These are phyloP conservation scores for Otatea glauca DNA, from an alignment of 176 grass and related monocot genomes.

Conservation along the genomic window DNA sequence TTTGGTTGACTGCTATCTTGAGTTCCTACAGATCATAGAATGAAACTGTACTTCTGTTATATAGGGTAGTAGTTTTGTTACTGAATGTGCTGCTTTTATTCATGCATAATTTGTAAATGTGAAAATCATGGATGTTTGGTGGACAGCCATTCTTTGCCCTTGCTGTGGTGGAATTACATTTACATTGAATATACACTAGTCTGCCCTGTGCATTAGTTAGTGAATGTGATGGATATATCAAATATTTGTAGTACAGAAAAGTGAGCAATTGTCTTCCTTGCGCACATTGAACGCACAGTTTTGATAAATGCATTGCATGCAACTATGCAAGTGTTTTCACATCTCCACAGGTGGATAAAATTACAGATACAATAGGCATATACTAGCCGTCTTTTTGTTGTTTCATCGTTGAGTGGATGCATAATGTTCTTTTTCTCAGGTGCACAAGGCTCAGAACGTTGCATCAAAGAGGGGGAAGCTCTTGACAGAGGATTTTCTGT, in stretches of 20 bases:
- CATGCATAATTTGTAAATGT: background rate
- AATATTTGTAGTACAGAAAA: background rate
- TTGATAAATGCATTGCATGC: background rate
- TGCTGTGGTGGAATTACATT: background rate
- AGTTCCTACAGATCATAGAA: background rate
- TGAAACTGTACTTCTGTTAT: background rate
- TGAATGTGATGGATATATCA: background rate
- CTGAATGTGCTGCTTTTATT: background rate
- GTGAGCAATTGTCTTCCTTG: background rate
- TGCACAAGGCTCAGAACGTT: slow-evolving; percentile 91
- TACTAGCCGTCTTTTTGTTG: background rate
- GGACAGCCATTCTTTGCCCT: background rate
- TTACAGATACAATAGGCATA: background rate
- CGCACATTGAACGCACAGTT: background rate
- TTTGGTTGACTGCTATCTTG: background rate
- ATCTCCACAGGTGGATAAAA: background rate
- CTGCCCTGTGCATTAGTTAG: background rate
- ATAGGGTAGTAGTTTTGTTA: background rate
- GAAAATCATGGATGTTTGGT: slow-evolving; percentile 2
- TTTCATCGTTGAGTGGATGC: slow-evolving; percentile 18
- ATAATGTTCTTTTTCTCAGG: slow-evolving; percentile 51
- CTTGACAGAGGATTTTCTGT: slow-evolving; percentile 94
- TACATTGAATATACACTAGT: background rate
- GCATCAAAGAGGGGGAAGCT: slow-evolving; percentile 96
- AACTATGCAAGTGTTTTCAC: slow-evolving; percentile 6